Evolutionary conservation across 257 asterid species (phyloP).

Genomic region (Henckelia pumila): DNA sequence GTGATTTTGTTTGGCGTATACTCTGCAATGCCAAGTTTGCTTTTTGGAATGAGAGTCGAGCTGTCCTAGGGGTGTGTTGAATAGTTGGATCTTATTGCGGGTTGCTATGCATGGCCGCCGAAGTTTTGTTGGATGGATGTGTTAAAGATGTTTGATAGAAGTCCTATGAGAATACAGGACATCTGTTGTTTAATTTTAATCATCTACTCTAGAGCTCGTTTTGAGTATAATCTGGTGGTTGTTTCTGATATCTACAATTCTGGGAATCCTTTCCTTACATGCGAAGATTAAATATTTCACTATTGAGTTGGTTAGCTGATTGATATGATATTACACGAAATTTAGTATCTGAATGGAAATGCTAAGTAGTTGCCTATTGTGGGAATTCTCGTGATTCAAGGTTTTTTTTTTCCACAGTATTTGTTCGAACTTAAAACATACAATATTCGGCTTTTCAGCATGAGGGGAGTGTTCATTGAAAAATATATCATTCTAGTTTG

Average conservation of each 20-base stretch:
- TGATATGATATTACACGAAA: background rate
- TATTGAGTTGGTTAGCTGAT: background rate
- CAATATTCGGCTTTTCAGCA: background rate
- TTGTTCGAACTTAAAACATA: background rate
- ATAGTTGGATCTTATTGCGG: background rate
- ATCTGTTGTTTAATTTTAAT: too few species aligned
- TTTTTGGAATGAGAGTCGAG: background rate
- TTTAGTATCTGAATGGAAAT: background rate
- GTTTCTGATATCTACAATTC: background rate
- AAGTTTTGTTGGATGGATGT: background rate
- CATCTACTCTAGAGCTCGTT: background rate
- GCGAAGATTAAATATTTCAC: background rate
- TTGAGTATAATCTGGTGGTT: background rate
- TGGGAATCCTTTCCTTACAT: background rate
- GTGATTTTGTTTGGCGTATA: background rate
- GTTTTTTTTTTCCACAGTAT: background rate
- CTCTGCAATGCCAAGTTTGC: too few species aligned
- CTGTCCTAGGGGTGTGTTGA: background rate
- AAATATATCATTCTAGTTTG: too few species aligned
- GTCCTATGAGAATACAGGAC: background rate
- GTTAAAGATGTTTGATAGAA: background rate
- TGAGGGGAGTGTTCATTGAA: background rate
- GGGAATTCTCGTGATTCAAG: background rate
- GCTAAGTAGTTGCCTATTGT: background rate
- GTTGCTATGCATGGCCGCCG: background rate